A percentile compares a stretch with the other conserved stretches of the same genome.
Evolutionary conservation across 129 eudicot genomes (phyloP).

Genomic region (Lonicera japonica): DNA sequence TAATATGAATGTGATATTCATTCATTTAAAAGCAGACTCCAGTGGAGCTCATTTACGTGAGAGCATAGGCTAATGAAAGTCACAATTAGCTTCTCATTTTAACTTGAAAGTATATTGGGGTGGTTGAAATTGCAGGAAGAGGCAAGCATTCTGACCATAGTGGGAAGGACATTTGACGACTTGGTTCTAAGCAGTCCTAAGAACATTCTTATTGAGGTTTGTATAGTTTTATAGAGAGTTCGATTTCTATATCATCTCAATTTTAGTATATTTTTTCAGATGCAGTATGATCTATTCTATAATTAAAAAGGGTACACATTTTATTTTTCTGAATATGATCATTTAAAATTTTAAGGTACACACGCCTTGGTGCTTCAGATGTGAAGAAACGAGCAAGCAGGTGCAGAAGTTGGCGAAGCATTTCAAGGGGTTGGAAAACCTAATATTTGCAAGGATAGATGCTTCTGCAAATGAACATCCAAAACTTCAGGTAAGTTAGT

Average conservation of each 20-base stretch:
- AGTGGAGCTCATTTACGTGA: too few relatives aligned
- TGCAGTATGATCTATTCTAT: background rate
- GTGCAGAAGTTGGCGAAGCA: constrained; percentile 88
- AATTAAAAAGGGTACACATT: too few relatives aligned
- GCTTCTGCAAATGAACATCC: constrained; percentile 82
- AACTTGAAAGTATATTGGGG: background rate
- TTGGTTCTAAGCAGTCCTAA: constrained; percentile 57
- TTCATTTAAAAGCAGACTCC: too few relatives aligned
- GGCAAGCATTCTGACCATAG: constrained; percentile 51
- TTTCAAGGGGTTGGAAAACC: constrained; percentile 66
- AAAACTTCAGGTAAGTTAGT: constrained; percentile 39
- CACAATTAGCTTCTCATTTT: background rate
- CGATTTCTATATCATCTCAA: background rate
- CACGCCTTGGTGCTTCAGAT: constrained; percentile 85
- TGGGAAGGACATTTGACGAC: constrained; percentile 84
- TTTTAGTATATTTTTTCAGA: background rate
- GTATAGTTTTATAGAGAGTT: constrained; percentile 4
- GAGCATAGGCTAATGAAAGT: too few relatives aligned
- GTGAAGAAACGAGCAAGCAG: constrained; percentile 85
- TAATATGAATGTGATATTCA: too few relatives aligned
- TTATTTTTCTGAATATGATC: constrained; percentile 1
- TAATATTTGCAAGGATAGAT: constrained; percentile 74
- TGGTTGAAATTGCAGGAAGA: constrained; percentile 44
- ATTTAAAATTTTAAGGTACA: constrained; percentile 42
- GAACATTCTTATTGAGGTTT: constrained; percentile 79